phyloP scores from a whole-genome alignment of 495 filamentous ascomycete genomes.

The Penicillium flavigenum region DNA sequence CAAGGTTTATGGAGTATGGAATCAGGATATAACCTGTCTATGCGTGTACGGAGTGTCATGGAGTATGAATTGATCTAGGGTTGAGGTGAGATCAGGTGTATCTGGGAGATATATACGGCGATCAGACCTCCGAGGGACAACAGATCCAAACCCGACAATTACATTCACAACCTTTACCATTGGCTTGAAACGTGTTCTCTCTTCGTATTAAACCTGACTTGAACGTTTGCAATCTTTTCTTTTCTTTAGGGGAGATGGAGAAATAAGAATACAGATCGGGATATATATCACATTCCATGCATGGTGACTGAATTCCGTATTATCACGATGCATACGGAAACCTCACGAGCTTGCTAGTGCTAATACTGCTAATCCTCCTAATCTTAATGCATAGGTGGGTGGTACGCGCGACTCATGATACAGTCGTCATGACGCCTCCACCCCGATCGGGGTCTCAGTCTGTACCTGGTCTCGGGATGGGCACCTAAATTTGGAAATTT shows the following conservation, averaged over 20 bases:
- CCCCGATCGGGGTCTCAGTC: constrained; percentile 13
- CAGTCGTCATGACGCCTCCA: constrained; percentile 16
- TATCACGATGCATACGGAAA: not conserved
- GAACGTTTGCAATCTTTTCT: not conserved
- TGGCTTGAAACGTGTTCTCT: not conserved
- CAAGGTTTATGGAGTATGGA: no score
- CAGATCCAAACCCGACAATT: constrained; percentile 1
- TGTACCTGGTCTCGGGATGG: constrained; percentile 5
- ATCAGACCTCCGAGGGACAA: constrained; percentile 13
- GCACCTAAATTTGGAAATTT: not conserved
- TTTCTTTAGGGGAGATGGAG: not conserved
- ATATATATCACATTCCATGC: constrained; percentile 12
- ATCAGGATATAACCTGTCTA: no score
- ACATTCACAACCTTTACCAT: not conserved
- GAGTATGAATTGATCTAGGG: not conserved
- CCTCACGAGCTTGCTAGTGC: not conserved
- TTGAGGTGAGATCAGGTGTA: not conserved
- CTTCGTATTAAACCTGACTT: not conserved
- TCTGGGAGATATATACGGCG: constrained; percentile 5
- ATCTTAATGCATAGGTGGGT: constrained; percentile 3
- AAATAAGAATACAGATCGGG: not conserved
- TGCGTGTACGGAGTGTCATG: no score
- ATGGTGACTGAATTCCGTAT: not conserved
- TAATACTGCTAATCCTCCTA: not conserved
- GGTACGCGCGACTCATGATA: constrained; percentile 18